Conservation (phyloP, 2,329 filamentous ascomycete species). For the Venturia nashicola region DNA sequence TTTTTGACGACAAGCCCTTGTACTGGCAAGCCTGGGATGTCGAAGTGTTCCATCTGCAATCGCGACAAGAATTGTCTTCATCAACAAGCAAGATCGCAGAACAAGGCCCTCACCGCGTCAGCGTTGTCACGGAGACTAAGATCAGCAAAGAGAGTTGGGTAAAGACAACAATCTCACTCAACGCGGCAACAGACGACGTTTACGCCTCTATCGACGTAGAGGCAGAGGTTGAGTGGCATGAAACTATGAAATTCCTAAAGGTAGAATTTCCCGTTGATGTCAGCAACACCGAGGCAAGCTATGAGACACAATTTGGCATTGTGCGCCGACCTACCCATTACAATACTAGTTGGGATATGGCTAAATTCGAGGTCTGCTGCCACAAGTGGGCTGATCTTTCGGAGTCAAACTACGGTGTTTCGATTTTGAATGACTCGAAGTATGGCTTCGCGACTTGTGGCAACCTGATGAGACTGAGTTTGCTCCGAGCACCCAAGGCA, state of each 20-base stretch:
- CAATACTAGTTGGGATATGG: conserved; percentile 97
- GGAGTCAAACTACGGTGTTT: conserved; percentile 79
- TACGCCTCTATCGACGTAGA: conserved; percentile 55
- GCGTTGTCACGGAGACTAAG: conserved; percentile 69
- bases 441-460: conserved; percentile 90
- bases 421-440: conserved; percentile 88
- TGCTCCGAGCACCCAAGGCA: conserved; percentile 80
- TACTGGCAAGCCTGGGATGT: conserved; percentile 99
- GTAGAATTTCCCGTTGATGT: conserved; percentile 95
- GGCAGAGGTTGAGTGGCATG: conserved; percentile 90
- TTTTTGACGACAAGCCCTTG: conserved; percentile 93
- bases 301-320: conserved; percentile 90
- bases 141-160: conserved; percentile 82
- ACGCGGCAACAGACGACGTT: conserved; percentile 52
- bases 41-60: conserved; percentile 88
- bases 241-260: conserved; percentile 96
- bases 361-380: conserved; percentile 93
- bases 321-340: conserved; percentile 88
- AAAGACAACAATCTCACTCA: conserved; percentile 72
- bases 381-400: conserved; percentile 90
- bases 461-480: conserved; percentile 76
- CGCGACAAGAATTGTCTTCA: conserved; percentile 61
- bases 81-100: conserved; percentile 61
- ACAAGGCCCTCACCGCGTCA: conserved; percentile 61
- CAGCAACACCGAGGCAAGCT: conserved; percentile 80